Evolutionary conservation across 2,329 filamentous ascomycete species (phyloP), one percentile per base, ranked within the genome.

Genomic region (Dryadomyces quercus-mongolicae): DNA sequence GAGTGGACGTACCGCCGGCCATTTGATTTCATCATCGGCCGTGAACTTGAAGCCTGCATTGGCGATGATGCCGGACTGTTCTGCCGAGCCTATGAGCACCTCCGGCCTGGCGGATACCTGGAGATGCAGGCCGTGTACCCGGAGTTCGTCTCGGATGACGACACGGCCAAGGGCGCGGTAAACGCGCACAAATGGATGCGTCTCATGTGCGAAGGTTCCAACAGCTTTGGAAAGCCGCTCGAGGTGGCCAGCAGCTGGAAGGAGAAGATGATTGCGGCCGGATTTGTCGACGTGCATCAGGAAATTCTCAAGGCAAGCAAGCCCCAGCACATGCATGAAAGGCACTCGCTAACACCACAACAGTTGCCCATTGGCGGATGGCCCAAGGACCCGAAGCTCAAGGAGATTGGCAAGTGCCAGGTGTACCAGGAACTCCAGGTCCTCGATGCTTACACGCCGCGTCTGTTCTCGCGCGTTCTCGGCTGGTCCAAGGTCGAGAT

Each of bases 281-380:
- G 77, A 1, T 80, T 80, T 58, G 64, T 68, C 52, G 67, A 78
- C 58, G 71, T 80, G 0, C 61, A 63, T 0, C 69, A 77, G 59
- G 62, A 67, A 4, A 60, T 71, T 18, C 72, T 65, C 61, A 53
- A 53, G 31, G 51, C 47, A 21, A 45, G 50, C 18, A 31, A 31
- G 25, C 25, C 25, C 25, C 25, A 8, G 8, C 8, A 31, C 25
- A 31, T 8, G 25, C 25, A 31, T n/a, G 25, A 31, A 4, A 8
- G 3, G 15, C n/a, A n/a, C 18, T 4, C 12, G 34, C 48, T 31
- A 10, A 49, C 21, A 49, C 25, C 9, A 38, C 25, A 6, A 6
- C 15, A 70, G 61, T 68, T 74, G 60, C 74, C 74, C 1, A 66
- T 68, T 49, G 73, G 71, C 55, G 63, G 66, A 3, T 78, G 75